Conservation (phyloP, 345 rosid genomes). For the Salix dunnii region DNA sequence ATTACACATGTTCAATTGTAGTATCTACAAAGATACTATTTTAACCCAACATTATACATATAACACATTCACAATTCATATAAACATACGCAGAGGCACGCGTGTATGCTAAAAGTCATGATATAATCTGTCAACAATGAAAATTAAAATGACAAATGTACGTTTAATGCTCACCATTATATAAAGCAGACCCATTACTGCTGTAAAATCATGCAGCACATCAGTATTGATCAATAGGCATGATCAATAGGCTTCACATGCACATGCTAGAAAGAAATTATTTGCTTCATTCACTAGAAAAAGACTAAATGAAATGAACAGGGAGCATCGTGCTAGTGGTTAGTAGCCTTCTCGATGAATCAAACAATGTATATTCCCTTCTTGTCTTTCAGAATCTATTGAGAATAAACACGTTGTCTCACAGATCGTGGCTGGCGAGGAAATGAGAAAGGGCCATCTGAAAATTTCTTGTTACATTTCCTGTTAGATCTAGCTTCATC, state of each 20-base stretch:
- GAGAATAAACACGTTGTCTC: conserved; percentile 19
- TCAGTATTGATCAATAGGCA: not conserved
- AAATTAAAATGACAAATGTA: not conserved
- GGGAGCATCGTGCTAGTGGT: not conserved
- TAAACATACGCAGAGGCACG: not conserved
- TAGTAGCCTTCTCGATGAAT: not conserved
- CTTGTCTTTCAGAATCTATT: not conserved
- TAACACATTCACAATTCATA: not conserved
- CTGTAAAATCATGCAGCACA: not conserved
- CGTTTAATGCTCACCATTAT: not conserved
- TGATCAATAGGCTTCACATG: not conserved
- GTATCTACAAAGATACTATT: not conserved
- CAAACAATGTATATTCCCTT: not conserved
- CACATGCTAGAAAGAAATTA: not conserved
- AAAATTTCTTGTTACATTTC: conserved; percentile 10
- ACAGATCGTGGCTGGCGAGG: conserved; percentile 38
- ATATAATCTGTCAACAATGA: not conserved
- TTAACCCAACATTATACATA: not conserved
- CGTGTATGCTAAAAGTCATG: no score
- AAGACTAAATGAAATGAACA: not conserved
- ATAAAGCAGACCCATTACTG: not conserved
- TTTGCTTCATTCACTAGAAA: not conserved
- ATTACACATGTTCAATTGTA: not conserved
- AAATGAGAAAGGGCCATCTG: conserved; percentile 35
- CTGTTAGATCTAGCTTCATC: conserved; percentile 10